These are phyloP conservation scores for Tolypocladium cylindrosporum DNA, from an alignment of 2,329 filamentous ascomycete genomes.

Conservation along the genomic window DNA sequence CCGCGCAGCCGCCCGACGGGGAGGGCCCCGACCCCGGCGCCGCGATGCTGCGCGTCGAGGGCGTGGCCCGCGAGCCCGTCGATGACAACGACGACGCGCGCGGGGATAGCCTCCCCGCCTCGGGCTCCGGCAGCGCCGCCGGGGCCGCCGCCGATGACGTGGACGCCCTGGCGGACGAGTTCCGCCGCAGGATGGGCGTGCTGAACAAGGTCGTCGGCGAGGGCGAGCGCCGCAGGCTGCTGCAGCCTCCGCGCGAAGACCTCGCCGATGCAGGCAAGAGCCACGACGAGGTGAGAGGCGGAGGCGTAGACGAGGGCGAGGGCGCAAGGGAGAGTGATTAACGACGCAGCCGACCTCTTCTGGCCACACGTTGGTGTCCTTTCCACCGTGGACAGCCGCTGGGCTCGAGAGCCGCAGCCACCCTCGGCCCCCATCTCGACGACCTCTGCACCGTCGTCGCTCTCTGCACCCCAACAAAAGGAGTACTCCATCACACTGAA, in stretches of 20 bases:
- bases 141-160: conserved; percentile 34
- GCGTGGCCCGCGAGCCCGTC: conserved; percentile 26
- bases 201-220: conserved; percentile 44
- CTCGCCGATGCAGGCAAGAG: background rate
- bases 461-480: background rate
- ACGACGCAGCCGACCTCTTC: background rate
- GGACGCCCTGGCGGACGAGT: conserved; percentile 41
- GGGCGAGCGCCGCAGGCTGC: conserved; percentile 30
- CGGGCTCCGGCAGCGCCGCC: conserved; percentile 18
- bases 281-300: background rate
- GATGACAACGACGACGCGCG: conserved; percentile 7
- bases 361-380: background rate
- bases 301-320: background rate
- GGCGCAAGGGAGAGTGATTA: background rate
- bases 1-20: too few species aligned
- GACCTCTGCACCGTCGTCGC: background rate
- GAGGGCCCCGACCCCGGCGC: too few species aligned
- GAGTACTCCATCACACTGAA: background rate
- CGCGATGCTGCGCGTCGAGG: conserved; percentile 24
- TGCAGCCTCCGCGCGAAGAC: background rate
- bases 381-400: background rate
- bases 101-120: conserved; percentile 15
- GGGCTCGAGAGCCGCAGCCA: background rate
- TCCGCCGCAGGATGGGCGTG: conserved; percentile 45
- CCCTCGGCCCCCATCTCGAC: background rate